These are phyloP conservation scores for Raddia guianensis DNA, from an alignment of 176 grass and related monocot genomes.

Conservation along the genomic window DNA sequence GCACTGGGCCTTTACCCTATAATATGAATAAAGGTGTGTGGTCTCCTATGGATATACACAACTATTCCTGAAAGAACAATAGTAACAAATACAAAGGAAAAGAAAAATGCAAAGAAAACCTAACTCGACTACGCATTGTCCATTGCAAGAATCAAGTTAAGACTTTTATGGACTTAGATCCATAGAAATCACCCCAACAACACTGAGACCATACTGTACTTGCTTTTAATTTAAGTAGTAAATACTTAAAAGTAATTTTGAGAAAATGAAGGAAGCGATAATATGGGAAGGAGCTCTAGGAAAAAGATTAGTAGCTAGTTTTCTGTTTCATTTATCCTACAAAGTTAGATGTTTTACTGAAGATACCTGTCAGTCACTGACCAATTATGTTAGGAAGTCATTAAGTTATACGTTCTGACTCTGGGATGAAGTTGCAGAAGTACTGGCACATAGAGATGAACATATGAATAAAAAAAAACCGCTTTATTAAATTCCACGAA, in stretches of 20 bases:
- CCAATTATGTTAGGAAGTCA: not conserved
- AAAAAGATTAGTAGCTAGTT: not conserved
- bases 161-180: not conserved
- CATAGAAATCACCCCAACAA: not conserved
- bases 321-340: conserved; percentile 17
- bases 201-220: not conserved
- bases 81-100: not conserved
- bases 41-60: no score
- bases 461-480: conserved; percentile 19
- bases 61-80: no score
- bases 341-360: not conserved
- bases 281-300: not conserved
- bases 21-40: no score
- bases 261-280: not conserved
- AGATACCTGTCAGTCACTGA: not conserved
- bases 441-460: conserved; percentile 9
- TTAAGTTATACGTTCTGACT: not conserved
- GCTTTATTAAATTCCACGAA: conserved; percentile 36
- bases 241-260: conserved; percentile 13
- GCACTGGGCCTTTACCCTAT: no score
- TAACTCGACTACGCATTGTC: not conserved
- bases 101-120: not conserved
- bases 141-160: conserved; percentile 4
- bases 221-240: conserved; percentile 8
- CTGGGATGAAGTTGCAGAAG: conserved; percentile 20